Conservation (phyloP, 1,284 basidiomycete genomes). For the Ceratobasidium sp. region DNA sequence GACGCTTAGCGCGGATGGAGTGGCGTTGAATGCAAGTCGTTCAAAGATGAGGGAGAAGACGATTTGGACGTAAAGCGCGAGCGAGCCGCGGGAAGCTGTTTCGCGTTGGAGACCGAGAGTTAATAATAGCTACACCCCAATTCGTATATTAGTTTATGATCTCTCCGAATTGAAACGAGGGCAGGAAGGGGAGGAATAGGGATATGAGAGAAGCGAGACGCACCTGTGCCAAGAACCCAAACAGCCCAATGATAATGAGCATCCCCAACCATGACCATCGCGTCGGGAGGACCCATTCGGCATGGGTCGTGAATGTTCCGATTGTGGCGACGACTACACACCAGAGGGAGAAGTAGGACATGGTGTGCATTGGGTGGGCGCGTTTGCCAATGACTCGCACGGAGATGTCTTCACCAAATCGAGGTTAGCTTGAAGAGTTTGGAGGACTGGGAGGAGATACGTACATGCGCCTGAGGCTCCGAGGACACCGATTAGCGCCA, state of each 20-base stretch:
- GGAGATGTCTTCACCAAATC: slow-evolving; percentile 54
- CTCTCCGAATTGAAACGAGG: background rate
- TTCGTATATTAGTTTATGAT: background rate
- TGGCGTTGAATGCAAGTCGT: slow-evolving; percentile 69
- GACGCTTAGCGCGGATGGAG: slow-evolving; percentile 67
- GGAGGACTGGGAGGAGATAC: background rate
- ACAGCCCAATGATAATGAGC: slow-evolving; percentile 45
- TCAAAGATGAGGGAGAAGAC: slow-evolving; percentile 73
- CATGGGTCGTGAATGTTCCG: slow-evolving; percentile 56
- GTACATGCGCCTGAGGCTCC: slow-evolving; percentile 49
- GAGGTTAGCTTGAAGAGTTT: background rate
- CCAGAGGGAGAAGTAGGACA: slow-evolving; percentile 59
- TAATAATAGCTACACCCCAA: slow-evolving; percentile 61
- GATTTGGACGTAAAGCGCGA: slow-evolving; percentile 75
- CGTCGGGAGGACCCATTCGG: slow-evolving; percentile 28
- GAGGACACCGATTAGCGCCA: slow-evolving; percentile 53
- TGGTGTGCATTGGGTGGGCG: slow-evolving; percentile 62
- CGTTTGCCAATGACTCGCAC: slow-evolving; percentile 62
- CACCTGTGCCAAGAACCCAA: slow-evolving; percentile 48
- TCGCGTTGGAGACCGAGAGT: slow-evolving; percentile 77
- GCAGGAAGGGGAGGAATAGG: background rate
- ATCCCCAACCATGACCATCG: slow-evolving; percentile 32
- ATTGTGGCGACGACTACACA: slow-evolving; percentile 32
- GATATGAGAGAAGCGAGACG: background rate
- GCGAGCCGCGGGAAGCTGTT: slow-evolving; percentile 70